A percentile compares a stretch with the other conserved stretches of the same genome.
phyloP scores from a whole-genome alignment of 164 flowering plant species.

The Vitis rotundifolia region DNA sequence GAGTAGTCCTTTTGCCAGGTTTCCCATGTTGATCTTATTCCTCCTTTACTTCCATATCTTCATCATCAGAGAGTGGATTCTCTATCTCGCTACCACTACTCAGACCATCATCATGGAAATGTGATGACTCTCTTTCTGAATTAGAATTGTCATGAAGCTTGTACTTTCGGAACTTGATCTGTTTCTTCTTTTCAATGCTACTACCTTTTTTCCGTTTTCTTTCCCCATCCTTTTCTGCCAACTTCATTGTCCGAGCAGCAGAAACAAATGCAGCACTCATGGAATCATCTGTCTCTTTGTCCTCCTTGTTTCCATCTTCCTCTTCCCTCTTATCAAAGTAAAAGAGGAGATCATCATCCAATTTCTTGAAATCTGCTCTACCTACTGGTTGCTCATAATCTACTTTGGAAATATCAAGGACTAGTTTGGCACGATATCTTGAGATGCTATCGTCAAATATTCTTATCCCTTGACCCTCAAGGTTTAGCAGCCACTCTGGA shows the following conservation, averaged over 20 bases:
- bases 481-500: constrained; percentile 57
- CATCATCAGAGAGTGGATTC: constrained; percentile 44
- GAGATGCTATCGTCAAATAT: constrained; percentile 42
- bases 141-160: constrained; percentile 21
- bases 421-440: constrained; percentile 33
- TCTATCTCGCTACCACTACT: constrained; percentile 56
- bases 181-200: constrained; percentile 17
- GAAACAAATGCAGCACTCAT: constrained; percentile 46
- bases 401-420: constrained; percentile 20
- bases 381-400: constrained; percentile 19
- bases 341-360: constrained; percentile 36
- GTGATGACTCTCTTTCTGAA: constrained; percentile 11
- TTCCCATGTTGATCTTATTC: constrained; percentile 6
- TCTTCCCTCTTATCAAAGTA: constrained; percentile 53
- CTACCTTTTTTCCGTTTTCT: constrained; percentile 39
- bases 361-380: constrained; percentile 16
- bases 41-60: constrained; percentile 30
- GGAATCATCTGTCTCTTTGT: constrained; percentile 26
- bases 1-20: too few species aligned
- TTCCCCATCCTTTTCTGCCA: constrained; percentile 17
- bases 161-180: constrained; percentile 43
- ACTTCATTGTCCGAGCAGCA: constrained; percentile 52
- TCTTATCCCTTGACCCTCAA: constrained; percentile 51
- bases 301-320: constrained; percentile 20
- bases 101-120: constrained; percentile 17